These are phyloP conservation scores for Graphium sp. DNA, from an alignment of 2,329 filamentous ascomycete species.

Conservation along the genomic window DNA sequence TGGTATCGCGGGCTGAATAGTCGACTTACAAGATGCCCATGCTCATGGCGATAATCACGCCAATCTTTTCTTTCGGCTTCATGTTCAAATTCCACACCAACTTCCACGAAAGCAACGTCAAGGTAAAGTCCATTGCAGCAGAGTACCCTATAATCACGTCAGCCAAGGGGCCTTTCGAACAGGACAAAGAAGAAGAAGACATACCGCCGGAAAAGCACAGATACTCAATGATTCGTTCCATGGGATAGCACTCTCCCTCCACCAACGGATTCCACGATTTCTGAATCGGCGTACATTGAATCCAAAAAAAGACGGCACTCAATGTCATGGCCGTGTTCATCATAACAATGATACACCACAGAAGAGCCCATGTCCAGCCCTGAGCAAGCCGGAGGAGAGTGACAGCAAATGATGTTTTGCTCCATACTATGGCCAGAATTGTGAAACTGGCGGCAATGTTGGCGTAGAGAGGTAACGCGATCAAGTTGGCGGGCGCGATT, in stretches of 20 bases:
- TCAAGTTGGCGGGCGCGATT: slow-evolving; percentile 5
- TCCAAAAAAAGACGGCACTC: slow-evolving; percentile 10
- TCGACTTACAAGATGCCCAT: slow-evolving; percentile 11
- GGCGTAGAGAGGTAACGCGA: slow-evolving; percentile 2
- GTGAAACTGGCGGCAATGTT: slow-evolving; percentile 2
- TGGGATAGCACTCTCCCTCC: slow-evolving; percentile 9
- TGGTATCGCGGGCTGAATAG: background rate
- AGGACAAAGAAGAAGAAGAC: slow-evolving; percentile 5
- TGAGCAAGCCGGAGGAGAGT: slow-evolving; percentile 12
- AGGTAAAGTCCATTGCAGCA: slow-evolving; percentile 7
- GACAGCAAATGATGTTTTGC: slow-evolving; percentile 13
- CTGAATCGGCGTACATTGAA: slow-evolving; percentile 10
- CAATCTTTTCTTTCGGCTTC: slow-evolving; percentile 11
- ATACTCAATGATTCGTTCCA: slow-evolving; percentile 4
- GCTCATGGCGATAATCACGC: slow-evolving; percentile 11
- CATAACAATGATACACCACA: slow-evolving; percentile 12
- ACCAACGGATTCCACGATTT: slow-evolving; percentile 9
- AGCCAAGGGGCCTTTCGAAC: too few species aligned
- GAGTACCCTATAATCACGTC: slow-evolving; percentile 6
- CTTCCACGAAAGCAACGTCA: slow-evolving; percentile 10
- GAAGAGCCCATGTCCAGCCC: slow-evolving; percentile 8
- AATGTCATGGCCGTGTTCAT: slow-evolving; percentile 10
- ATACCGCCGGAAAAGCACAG: slow-evolving; percentile 3
- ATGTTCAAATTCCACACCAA: slow-evolving; percentile 11
- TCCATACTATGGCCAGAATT: slow-evolving; percentile 7